Evolutionary conservation across 148 eudicot species (phyloP).

Genomic region (Vaccinium corymbosum): DNA sequence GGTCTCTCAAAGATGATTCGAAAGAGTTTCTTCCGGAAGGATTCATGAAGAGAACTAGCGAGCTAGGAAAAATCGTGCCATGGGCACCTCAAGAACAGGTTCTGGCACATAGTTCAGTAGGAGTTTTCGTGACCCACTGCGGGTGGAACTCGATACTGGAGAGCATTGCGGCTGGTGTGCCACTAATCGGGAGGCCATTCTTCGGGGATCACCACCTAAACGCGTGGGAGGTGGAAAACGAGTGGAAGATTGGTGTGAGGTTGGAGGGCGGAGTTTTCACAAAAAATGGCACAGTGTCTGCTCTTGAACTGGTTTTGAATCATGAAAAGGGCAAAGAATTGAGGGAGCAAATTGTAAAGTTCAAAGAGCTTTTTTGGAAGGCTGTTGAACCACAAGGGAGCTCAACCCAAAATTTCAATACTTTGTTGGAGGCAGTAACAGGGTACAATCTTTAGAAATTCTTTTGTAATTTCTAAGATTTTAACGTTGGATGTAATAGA

Average conservation of each 20-base stretch:
- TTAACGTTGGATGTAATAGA: not conserved
- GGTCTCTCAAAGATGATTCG: constrained; percentile 42
- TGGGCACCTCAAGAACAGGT: constrained; percentile 74
- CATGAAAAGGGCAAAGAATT: constrained; percentile 30
- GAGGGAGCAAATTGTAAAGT: constrained; percentile 17
- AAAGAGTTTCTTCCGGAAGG: constrained; percentile 35
- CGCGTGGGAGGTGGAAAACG: constrained; percentile 40
- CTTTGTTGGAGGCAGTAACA: constrained; percentile 17
- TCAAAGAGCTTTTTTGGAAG: constrained; percentile 26
- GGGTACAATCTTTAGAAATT: not conserved
- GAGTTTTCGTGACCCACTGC: constrained; percentile 60
- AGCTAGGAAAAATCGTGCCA: constrained; percentile 41
- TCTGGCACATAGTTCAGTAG: constrained; percentile 34
- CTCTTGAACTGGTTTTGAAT: constrained; percentile 28
- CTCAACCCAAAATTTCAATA: constrained; percentile 24
- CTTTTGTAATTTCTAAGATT: too few relatives aligned
- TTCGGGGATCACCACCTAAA: constrained; percentile 58
- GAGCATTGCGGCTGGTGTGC: constrained; percentile 52
- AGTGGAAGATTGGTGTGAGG: constrained; percentile 39
- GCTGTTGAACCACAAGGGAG: constrained; percentile 27
- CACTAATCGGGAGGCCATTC: constrained; percentile 61
- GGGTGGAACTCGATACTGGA: constrained; percentile 77
- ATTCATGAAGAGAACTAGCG: constrained; percentile 26
- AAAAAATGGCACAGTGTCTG: constrained; percentile 21
- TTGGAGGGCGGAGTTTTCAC: constrained; percentile 39